Conservation (phyloP, 2,329 filamentous ascomycete genomes). For the Helotiales sp. region DNA sequence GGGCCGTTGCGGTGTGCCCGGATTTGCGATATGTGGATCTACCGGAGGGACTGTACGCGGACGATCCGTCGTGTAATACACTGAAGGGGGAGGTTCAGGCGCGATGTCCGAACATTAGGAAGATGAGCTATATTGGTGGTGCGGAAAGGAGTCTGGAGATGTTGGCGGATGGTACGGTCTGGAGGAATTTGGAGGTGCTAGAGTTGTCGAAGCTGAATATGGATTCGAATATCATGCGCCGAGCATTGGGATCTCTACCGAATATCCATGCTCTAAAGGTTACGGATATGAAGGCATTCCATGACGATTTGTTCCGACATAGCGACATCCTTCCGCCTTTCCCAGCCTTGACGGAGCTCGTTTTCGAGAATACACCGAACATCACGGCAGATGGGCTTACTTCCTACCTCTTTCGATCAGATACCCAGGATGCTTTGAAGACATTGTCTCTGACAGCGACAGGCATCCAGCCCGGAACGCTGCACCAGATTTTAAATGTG, state of each 20-base stretch:
- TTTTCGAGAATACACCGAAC: constrained; percentile 68
- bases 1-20: constrained; percentile 80
- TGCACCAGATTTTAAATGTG: constrained; percentile 43
- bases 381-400: constrained; percentile 72
- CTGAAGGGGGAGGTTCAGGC: constrained; percentile 83
- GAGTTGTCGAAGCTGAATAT: constrained; percentile 69
- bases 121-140: constrained; percentile 83
- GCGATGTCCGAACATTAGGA: constrained; percentile 78
- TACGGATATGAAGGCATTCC: constrained; percentile 66
- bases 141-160: constrained; percentile 75
- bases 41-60: constrained; percentile 82
- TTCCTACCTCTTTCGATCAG: constrained; percentile 63
- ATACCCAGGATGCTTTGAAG: constrained; percentile 59
- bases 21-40: constrained; percentile 89
- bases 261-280: constrained; percentile 74
- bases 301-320: constrained; percentile 72
- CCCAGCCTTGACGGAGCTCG: constrained; percentile 71
- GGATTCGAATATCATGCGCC: constrained; percentile 69
- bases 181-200: constrained; percentile 71
- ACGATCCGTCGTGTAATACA: constrained; percentile 72
- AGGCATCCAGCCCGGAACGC: constrained; percentile 55
- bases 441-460: constrained; percentile 72
- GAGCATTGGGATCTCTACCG: constrained; percentile 67
- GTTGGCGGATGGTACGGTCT: constrained; percentile 64
- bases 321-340: constrained; percentile 69